These are phyloP conservation scores for Citrullus amarus DNA, from an alignment of 306 rosid genomes.

Conservation along the genomic window DNA sequence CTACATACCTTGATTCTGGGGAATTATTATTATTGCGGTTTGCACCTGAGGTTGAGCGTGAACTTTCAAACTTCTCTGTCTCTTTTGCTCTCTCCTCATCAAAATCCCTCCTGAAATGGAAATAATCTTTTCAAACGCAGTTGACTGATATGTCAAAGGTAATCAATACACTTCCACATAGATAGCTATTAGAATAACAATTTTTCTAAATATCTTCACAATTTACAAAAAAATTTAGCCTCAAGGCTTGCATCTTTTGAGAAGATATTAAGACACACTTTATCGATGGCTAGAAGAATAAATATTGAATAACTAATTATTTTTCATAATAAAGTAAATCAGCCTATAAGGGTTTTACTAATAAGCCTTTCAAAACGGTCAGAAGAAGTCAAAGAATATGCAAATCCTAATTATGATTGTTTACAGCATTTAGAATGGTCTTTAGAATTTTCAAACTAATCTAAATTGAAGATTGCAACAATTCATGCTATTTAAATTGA, in stretches of 20 bases:
- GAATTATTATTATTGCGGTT: conserved; percentile 27
- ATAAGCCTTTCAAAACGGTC: too few species aligned
- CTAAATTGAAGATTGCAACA: background rate
- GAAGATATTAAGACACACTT: background rate
- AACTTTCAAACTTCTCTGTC: conserved; percentile 33
- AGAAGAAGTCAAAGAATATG: background rate
- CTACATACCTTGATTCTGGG: conserved; percentile 38
- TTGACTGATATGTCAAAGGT: background rate
- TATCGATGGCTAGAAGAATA: background rate
- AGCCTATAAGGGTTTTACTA: background rate
- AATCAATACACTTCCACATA: background rate
- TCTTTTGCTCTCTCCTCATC: conserved; percentile 60
- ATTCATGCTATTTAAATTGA: background rate
- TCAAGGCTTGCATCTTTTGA: background rate
- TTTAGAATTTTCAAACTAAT: background rate
- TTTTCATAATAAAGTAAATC: background rate
- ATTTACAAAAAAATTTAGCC: background rate
- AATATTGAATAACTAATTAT: background rate
- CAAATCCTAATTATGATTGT: background rate
- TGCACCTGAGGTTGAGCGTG: conserved; percentile 22
- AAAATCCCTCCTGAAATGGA: conserved; percentile 57
- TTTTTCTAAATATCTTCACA: background rate
- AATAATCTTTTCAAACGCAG: background rate
- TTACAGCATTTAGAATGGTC: background rate
- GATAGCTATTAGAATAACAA: background rate